These are phyloP conservation scores for Flaveria floridana DNA, from an alignment of 140 eudicot species.

Conservation along the genomic window DNA sequence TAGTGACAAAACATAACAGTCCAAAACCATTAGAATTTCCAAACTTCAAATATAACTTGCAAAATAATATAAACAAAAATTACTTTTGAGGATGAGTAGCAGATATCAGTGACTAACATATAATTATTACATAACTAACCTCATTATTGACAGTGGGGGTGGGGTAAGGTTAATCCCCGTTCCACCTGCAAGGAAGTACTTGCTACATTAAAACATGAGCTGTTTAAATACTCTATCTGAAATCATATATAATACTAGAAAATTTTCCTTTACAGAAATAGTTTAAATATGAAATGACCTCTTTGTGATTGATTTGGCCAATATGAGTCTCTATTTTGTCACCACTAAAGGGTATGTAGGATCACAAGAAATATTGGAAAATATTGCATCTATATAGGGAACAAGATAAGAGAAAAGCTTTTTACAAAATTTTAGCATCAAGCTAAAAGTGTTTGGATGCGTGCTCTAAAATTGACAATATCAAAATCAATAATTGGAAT, in stretches of 20 bases:
- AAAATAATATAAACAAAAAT: background rate
- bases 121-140: constrained; percentile 39
- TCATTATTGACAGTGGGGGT: constrained; percentile 84
- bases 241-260: constrained; percentile 1
- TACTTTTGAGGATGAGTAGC: background rate
- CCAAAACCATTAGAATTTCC: background rate
- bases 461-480: background rate
- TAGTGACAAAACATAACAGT: background rate
- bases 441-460: background rate
- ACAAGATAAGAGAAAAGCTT: background rate
- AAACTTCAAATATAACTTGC: too few species aligned
- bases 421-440: constrained; percentile 7
- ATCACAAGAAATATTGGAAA: too few species aligned
- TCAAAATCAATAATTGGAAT: background rate
- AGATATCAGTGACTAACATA: background rate
- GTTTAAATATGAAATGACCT: constrained; percentile 1
- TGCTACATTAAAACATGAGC: constrained; percentile 21
- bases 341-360: background rate
- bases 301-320: background rate
- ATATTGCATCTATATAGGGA: too few species aligned
- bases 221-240: constrained; percentile 9
- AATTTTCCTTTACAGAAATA: background rate
- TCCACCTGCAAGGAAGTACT: constrained; percentile 68
- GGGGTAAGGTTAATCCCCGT: constrained; percentile 95
- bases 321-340: constrained; percentile 11